Evolutionary conservation across 2,329 filamentous ascomycete genomes (phyloP), one percentile per base, ranked within the genome.

Genomic region (Epichloe gansuensis): DNA sequence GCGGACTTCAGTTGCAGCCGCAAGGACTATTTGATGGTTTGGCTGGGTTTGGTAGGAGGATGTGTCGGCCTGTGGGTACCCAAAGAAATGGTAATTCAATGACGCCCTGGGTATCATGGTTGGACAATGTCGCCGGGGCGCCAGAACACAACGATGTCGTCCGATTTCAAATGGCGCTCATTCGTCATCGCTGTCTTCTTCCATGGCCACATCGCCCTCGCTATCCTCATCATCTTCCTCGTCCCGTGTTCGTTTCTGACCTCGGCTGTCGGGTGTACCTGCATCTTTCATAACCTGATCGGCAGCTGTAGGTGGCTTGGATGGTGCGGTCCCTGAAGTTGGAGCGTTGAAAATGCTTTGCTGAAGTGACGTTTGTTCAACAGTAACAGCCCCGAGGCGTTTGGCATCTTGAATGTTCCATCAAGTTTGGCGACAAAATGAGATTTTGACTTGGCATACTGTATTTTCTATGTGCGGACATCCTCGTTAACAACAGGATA

Each of bases 381-480:
- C 78, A 42, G 72, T 74, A 50, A 74, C 72, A 52, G 77, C 75
- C 31, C 75, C 21, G 75, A 71, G 42, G 69, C 69, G 31, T 71
- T 72, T 13, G 88, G 82, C 60, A 87, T 77, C 63, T 84, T 83
- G 71, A 90, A 95, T 13, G 88, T 91, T 57, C 93, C 93, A 59
- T 95, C 91, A 51, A 98, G 82, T 69, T 95, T 95, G 37, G 89
- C 82, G 56, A 98, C 82, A 25, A 86, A 85, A 67, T 95, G 78
- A 3, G 91, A 96, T 65, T 91, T 91, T 53, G 84, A 83, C 68
- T 91, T 95, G 53, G 88, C 90, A 67, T 97, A 98, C 59, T 85
- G 77, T 60, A 98, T 90, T 80, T 83, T 87, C 91, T 97, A 55
- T n/a, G 28, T 15, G 34, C 51, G 31, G 8, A 31, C 4, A 43